Evolutionary conservation across 257 asterid species (phyloP), one percentile per base, ranked within the genome.

Genomic region (Penstemon newberryi): DNA sequence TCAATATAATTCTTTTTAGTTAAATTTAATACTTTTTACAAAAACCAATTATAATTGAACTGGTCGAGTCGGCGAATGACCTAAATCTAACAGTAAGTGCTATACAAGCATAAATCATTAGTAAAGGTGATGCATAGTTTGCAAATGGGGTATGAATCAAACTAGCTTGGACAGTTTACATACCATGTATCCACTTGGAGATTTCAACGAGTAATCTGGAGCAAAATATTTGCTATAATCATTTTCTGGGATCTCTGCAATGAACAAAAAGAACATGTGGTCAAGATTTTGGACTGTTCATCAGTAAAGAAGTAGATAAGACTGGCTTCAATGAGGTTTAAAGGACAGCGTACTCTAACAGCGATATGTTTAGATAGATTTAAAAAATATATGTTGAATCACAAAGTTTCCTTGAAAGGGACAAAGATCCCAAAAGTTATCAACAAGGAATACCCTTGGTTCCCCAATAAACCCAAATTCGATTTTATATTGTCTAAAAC

Each of bases 161-260:
- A 74, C 57, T 37, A 70, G 72, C 12, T 44, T 43, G 40, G 51
- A 52, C 58, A 56, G 56, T 56, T 67, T 67, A 70, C 91, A 41
- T 84, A 91, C 99, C 83, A 91, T 81, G 85, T 81, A 86, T 47
- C 90, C 81, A 8, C 86, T 82, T 4, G 90, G 95, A 78, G 84
- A 74, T 89, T 86, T 89, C 89, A 94, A 77, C 45, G 95, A 79
- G 81, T 73, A 81, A 76, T 89, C 95, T 8, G 99, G 99, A 58
- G 83, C 92, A 85, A 91, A 94, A 77, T 91, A 94, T 73, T 86
- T 82, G 77, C 80, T 88, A 75, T 94, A 94, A 56, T 91, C 96
- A 65, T 94, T 94, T 37, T 89, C 97, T 59, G 99, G 99, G 76
- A 93, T 93, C 83, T 90, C 97, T 93, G 92, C 86, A 60, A 75